Evolutionary conservation across 2,329 filamentous ascomycete species (phyloP).

Genomic region (Trichoderma sp.): DNA sequence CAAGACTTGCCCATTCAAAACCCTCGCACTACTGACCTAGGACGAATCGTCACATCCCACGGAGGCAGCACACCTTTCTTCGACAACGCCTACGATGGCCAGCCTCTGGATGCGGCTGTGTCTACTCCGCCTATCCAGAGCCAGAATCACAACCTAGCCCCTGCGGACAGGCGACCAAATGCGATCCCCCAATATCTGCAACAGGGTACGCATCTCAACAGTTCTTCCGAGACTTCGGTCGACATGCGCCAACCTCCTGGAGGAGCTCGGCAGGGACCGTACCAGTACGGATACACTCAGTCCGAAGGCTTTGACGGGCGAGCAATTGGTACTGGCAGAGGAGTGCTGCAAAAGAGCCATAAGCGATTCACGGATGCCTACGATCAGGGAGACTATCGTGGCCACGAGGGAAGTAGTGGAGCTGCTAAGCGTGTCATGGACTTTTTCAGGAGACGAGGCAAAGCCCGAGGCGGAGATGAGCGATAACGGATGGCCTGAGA

Average conservation of each 20-base stretch:
- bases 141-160: slow-evolving; percentile 42
- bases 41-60: slow-evolving; percentile 36
- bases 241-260: slow-evolving; percentile 46
- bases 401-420: slow-evolving; percentile 78
- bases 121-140: slow-evolving; percentile 36
- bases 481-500: slow-evolving; percentile 32
- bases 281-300: slow-evolving; percentile 43
- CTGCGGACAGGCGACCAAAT: slow-evolving; percentile 42
- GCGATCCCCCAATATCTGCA: slow-evolving; percentile 50
- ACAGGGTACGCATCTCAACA: slow-evolving; percentile 45
- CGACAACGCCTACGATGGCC: slow-evolving; percentile 41
- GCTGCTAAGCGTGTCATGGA: slow-evolving; percentile 95
- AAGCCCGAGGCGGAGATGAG: slow-evolving; percentile 63
- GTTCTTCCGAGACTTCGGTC: slow-evolving; percentile 54
- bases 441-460: slow-evolving; percentile 87
- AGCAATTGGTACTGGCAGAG: slow-evolving; percentile 43
- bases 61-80: slow-evolving; percentile 39
- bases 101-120: slow-evolving; percentile 33
- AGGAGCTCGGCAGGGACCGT: slow-evolving; percentile 41
- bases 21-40: slow-evolving; percentile 29
- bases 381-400: slow-evolving; percentile 65
- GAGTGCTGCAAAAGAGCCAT: slow-evolving; percentile 77
- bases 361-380: slow-evolving; percentile 89
- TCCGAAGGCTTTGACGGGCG: slow-evolving; percentile 45
- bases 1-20: slow-evolving; percentile 54